Base-by-base conservation (phyloP, 2,329 filamentous ascomycete genomes). In the Apiospora pterosperma region DNA sequence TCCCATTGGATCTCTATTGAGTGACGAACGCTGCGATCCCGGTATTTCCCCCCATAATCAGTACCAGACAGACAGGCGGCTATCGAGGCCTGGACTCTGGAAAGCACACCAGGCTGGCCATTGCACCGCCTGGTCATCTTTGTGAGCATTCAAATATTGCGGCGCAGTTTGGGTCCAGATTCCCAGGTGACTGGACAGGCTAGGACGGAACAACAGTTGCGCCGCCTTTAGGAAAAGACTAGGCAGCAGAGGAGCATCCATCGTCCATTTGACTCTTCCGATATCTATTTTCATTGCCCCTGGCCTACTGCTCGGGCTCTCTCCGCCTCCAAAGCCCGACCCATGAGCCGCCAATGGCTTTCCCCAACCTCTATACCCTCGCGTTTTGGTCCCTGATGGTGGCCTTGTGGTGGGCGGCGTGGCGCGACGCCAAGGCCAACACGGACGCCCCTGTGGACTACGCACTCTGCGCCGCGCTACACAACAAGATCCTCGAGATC, bases 401-500 rank as follows among this genome's bases (percentile, higher is more conserved):
- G 7, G 44, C 44, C 44, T 52, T 25, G 44, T 52, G 25, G 25
- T 41, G 19, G 19, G 44, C 44, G 16, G 31, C 25, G n/a, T 52
- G 44, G 44, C 25, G 25, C 25, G 25, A 52, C 14, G 25, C 31
- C 44, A 31, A 25, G 61, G 34, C 42, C 31, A 25, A 42, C 31
- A 10, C 25, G 21, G 58, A 19, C 14, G 21, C 14, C 36, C 64
- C 66, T 36, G 63, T 70, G 66, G 66, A 68, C 55, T 67, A 62
- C 55, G 63, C 67, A 41, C 67, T 67, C 5, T 70, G 68, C 58
- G 68, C 68, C n/a, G 62, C 64, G 59, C 36, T 70, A 31, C 67
- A 70, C 42, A 70, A 70, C 42, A 19, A 44, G 7, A 64, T 70
- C 14, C 31, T 67, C 12, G 23, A 62, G 34, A 36, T 64, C 2